Percentiles rank a stretch among this genome's conserved stretches.
These are phyloP conservation scores for Platismatia glauca DNA, from an alignment of 495 filamentous ascomycete species.

Conservation along the genomic window DNA sequence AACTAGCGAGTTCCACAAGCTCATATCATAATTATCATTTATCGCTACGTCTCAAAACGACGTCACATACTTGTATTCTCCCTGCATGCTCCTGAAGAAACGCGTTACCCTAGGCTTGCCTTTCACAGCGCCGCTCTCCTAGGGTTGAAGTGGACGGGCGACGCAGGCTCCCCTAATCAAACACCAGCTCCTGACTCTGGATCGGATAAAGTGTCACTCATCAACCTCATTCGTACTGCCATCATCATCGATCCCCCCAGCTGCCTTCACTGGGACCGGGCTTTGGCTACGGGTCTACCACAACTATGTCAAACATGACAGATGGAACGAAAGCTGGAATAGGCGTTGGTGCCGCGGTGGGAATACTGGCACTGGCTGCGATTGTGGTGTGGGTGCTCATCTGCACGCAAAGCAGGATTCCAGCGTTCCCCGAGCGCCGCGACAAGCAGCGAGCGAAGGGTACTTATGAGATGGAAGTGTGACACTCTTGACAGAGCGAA, in stretches of 20 bases:
- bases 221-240: not conserved
- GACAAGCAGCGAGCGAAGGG: not conserved
- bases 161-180: not conserved
- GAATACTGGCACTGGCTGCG: not conserved
- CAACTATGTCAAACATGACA: not conserved
- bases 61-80: not conserved
- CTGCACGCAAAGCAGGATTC: not conserved
- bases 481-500: not conserved
- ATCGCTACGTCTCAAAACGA: not conserved
- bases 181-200: not conserved
- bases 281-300: not conserved
- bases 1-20: not conserved
- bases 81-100: not conserved
- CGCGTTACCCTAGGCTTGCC: not conserved
- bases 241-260: not conserved
- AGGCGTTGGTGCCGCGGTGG: not conserved
- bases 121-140: not conserved
- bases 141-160: not conserved
- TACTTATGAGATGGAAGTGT: not conserved
- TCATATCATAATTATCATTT: not conserved
- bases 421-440: not conserved
- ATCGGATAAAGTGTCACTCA: not conserved
- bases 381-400: not conserved
- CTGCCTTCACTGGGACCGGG: not conserved
- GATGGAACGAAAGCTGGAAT: constrained; percentile 1